A percentile compares a stretch with the other conserved stretches of the same genome.
Conservation (phyloP, 2,329 filamentous ascomycete genomes). For the Alternaria brassicae region DNA sequence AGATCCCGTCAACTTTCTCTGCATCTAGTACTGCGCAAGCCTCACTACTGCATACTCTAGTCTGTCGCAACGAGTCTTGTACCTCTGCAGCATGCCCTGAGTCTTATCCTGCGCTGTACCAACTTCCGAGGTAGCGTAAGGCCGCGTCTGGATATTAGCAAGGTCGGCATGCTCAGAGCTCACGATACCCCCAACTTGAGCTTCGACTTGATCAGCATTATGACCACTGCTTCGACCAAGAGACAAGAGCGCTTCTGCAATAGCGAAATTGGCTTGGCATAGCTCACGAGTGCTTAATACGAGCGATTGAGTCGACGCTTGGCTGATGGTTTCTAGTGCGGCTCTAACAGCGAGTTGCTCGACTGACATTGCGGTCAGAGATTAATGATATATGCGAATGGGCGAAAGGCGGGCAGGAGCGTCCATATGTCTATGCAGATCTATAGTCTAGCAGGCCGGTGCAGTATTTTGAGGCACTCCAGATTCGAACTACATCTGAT, state of each 20-base stretch:
- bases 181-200: background rate
- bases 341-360: slow-evolving; percentile 1
- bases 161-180: background rate
- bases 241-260: slow-evolving; percentile 9
- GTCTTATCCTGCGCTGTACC: background rate
- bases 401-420: background rate
- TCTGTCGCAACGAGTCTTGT: background rate
- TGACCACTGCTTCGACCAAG: slow-evolving; percentile 1
- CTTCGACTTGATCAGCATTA: background rate
- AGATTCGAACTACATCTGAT: background rate
- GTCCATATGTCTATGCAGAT: background rate
- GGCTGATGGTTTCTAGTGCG: slow-evolving; percentile 1
- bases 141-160: background rate
- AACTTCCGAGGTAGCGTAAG: background rate
- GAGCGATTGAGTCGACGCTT: slow-evolving; percentile 1
- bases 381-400: slow-evolving; percentile 1
- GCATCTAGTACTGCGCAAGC: slow-evolving; percentile 8
- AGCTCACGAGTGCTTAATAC: background rate
- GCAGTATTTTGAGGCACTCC: slow-evolving; percentile 4
- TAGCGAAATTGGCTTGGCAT: slow-evolving; percentile 13
- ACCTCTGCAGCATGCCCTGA: background rate
- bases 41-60: background rate
- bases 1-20: slow-evolving; percentile 1
- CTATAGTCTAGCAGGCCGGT: background rate
- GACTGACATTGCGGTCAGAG: slow-evolving; percentile 3